A percentile compares a stretch with the other conserved stretches of the same genome.
Evolutionary conservation across 2,329 filamentous ascomycete genomes (phyloP).

Genomic region (Ceratocystis alfenasii): DNA sequence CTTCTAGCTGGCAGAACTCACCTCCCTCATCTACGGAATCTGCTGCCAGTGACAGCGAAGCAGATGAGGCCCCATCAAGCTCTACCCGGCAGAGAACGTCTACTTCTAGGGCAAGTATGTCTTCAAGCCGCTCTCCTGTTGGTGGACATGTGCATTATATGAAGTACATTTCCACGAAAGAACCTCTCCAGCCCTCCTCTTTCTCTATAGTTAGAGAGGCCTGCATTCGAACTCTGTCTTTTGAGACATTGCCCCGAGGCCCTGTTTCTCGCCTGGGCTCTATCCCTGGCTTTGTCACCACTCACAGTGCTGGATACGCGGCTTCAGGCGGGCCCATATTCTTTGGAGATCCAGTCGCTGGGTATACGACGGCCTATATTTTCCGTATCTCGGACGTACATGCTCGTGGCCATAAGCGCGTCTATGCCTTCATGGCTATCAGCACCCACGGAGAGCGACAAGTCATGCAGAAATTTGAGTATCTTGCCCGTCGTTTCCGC

Average conservation of each 20-base stretch:
- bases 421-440: slow-evolving; percentile 55
- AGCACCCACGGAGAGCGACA: slow-evolving; percentile 53
- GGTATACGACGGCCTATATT: slow-evolving; percentile 59
- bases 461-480: slow-evolving; percentile 54
- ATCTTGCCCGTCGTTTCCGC: slow-evolving; percentile 50
- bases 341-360: slow-evolving; percentile 52
- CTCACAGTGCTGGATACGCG: slow-evolving; percentile 41
- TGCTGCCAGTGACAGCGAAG: slow-evolving; percentile 39
- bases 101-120: slow-evolving; percentile 39
- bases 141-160: slow-evolving; percentile 50
- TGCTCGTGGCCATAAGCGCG: slow-evolving; percentile 54
- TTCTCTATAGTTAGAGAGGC: slow-evolving; percentile 57
- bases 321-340: slow-evolving; percentile 55
- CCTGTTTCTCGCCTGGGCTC: slow-evolving; percentile 32
- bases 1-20: slow-evolving; percentile 32
- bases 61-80: slow-evolving; percentile 35
- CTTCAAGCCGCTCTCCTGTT: slow-evolving; percentile 34
- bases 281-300: slow-evolving; percentile 39
- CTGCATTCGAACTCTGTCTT: slow-evolving; percentile 53
- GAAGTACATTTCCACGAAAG: slow-evolving; percentile 57
- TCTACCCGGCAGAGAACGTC: slow-evolving; percentile 34
- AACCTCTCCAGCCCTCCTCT: slow-evolving; percentile 47
- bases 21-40: slow-evolving; percentile 42
- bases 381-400: slow-evolving; percentile 58
- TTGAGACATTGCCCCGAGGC: slow-evolving; percentile 51